Percentiles rank a stretch among this genome's conserved stretches.
These are phyloP conservation scores for Penicillium pancosmium DNA, from an alignment of 495 filamentous ascomycete species.

Conservation along the genomic window DNA sequence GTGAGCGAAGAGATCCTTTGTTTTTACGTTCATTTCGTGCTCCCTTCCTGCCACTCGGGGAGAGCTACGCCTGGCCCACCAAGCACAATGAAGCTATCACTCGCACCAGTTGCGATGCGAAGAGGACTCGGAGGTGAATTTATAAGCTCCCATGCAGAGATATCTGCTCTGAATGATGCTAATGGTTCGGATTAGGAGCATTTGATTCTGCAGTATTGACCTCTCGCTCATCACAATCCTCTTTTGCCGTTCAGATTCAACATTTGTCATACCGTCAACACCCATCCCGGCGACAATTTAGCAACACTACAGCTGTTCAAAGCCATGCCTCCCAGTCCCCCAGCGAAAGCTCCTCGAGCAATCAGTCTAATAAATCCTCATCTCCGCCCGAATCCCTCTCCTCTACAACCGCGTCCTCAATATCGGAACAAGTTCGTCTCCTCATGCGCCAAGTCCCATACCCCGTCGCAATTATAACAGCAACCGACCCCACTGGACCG, in stretches of 20 bases:
- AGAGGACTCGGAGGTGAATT: slow-evolving; percentile 29
- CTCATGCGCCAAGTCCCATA: slow-evolving; percentile 73
- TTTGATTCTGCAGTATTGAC: not conserved
- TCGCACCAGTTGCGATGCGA: slow-evolving; percentile 31
- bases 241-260: slow-evolving; percentile 1
- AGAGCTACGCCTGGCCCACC: slow-evolving; percentile 10
- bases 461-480: slow-evolving; percentile 73
- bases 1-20: not conserved
- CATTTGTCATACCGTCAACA: slow-evolving; percentile 7
- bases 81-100: slow-evolving; percentile 39
- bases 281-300: slow-evolving; percentile 18
- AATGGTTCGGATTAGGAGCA: not conserved
- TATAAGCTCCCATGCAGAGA: not conserved
- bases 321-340: not conserved
- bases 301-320: slow-evolving; percentile 18
- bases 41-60: slow-evolving; percentile 15
- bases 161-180: not conserved
- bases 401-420: slow-evolving; percentile 18
- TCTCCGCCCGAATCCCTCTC: not conserved
- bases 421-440: slow-evolving; percentile 52
- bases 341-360: not conserved
- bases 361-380: not conserved
- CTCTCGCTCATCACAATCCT: not conserved
- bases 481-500: slow-evolving; percentile 36
- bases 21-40: not conserved